A percentile compares a stretch with the other conserved stretches of the same genome.
These are phyloP conservation scores for Sporothrix pseudoabietina DNA, from an alignment of 2,329 filamentous ascomycete genomes.

Conservation along the genomic window DNA sequence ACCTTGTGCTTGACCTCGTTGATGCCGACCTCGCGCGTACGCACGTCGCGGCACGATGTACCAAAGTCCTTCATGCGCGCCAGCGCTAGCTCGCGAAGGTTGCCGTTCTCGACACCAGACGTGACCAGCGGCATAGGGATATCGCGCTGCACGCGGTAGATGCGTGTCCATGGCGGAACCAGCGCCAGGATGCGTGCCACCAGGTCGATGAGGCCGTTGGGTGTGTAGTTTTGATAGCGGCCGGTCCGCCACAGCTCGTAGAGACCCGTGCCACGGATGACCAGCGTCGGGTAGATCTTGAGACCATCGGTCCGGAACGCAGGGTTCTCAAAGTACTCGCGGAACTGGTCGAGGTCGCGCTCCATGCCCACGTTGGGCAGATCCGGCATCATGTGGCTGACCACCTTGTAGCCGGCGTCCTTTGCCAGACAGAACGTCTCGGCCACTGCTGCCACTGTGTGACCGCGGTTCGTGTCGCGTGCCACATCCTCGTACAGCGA, in stretches of 20 bases:
- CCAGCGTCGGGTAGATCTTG: slow-evolving; percentile 96
- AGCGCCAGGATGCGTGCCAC: slow-evolving; percentile 94
- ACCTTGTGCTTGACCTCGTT: slow-evolving; percentile 99
- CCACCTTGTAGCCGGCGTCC: slow-evolving; percentile 97
- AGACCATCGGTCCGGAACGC: slow-evolving; percentile 94
- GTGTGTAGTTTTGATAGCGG: slow-evolving; percentile 97
- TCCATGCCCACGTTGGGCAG: slow-evolving; percentile 98
- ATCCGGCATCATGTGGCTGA: slow-evolving; percentile 99
- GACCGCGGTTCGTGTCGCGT: slow-evolving; percentile 94
- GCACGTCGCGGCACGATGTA: slow-evolving; percentile 92
- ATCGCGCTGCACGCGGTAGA: slow-evolving; percentile 96
- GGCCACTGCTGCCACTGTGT: slow-evolving; percentile 91
- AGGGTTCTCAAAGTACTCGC: slow-evolving; percentile 96
- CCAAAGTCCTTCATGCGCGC: slow-evolving; percentile 99
- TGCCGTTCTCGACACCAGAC: slow-evolving; percentile 96
- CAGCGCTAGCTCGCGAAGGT: slow-evolving; percentile 86
- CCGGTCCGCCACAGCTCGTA: slow-evolving; percentile 98
- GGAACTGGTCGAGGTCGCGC: slow-evolving; percentile 92
- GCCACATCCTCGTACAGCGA: slow-evolving; percentile 97
- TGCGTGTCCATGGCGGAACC: slow-evolving; percentile 95
- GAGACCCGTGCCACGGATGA: slow-evolving; percentile 92
- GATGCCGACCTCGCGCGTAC: slow-evolving; percentile 94
- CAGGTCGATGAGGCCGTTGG: slow-evolving; percentile 92
- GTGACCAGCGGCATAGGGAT: slow-evolving; percentile 99
- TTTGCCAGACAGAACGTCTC: slow-evolving; percentile 98